Percentiles rank a stretch among this genome's conserved stretches.
Evolutionary conservation across 2,329 filamentous ascomycete genomes (phyloP).

Genomic region (Parastagonospora nodorum): DNA sequence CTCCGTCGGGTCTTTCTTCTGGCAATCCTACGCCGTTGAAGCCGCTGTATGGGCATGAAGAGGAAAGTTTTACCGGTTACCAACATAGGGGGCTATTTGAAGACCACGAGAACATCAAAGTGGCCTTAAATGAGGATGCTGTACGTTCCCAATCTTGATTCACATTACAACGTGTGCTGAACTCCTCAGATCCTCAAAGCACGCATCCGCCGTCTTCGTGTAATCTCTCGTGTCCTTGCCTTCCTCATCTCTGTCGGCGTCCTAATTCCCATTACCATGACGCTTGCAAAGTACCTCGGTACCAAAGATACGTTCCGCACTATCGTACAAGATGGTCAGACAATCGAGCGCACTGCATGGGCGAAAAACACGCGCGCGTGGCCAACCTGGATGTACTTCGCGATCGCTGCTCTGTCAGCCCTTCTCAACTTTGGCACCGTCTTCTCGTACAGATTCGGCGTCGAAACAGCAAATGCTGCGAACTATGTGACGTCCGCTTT

Average conservation of each 20-base stretch:
- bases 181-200: conserved; percentile 40
- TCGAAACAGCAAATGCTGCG: conserved; percentile 41
- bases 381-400: conserved; percentile 50
- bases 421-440: conserved; percentile 44
- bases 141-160: conserved; percentile 13
- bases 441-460: conserved; percentile 37
- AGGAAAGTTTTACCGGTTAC: conserved; percentile 10
- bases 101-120: conserved; percentile 23
- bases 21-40: conserved; percentile 16
- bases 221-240: conserved; percentile 43
- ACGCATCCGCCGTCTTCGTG: conserved; percentile 45
- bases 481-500: conserved; percentile 35
- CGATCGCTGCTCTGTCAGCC: conserved; percentile 34
- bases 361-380: conserved; percentile 42
- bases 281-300: conserved; percentile 45
- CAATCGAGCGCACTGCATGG: conserved; percentile 46
- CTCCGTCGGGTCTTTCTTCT: conserved; percentile 10
- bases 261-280: conserved; percentile 44
- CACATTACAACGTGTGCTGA: conserved; percentile 2
- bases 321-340: conserved; percentile 21
- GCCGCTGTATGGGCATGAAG: conserved; percentile 15
- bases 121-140: conserved; percentile 21
- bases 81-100: conserved; percentile 10
- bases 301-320: conserved; percentile 38
- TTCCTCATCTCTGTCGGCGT: conserved; percentile 42